Evolutionary conservation across 2,329 filamentous ascomycete species (phyloP).

Genomic region (Sporothrix dimorphospora): DNA sequence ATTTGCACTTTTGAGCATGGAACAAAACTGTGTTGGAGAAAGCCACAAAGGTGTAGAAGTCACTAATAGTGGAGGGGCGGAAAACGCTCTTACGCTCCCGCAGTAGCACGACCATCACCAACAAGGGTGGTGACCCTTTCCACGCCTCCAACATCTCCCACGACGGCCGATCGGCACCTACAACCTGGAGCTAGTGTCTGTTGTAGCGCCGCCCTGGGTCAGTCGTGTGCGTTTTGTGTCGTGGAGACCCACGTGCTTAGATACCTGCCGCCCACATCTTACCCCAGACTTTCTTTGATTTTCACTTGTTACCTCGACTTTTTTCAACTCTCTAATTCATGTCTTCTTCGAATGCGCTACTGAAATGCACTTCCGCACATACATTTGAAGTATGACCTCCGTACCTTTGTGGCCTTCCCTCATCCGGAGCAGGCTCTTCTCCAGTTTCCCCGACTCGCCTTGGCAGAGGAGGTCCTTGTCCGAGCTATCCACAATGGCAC

Average conservation of each 20-base stretch:
- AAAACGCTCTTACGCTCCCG: conserved; percentile 21
- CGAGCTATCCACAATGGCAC: not conserved
- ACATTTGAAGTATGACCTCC: not conserved
- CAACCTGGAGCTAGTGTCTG: not conserved
- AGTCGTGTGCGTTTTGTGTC: not conserved
- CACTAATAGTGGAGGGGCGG: conserved; percentile 11
- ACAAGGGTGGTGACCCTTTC: not conserved
- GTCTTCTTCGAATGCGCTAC: not conserved
- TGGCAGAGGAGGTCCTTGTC: not conserved
- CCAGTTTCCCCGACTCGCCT: not conserved
- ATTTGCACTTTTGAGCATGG: not conserved
- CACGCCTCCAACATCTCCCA: not conserved
- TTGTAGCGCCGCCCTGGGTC: not conserved
- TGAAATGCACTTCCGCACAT: conserved; percentile 19
- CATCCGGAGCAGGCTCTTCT: not conserved
- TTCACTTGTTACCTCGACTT: not conserved
- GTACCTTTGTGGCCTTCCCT: not conserved
- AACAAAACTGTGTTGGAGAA: not conserved
- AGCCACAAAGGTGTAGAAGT: not conserved
- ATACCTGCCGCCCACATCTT: not conserved
- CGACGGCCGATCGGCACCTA: not conserved
- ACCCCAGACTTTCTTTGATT: conserved; percentile 5
- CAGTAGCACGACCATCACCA: not conserved
- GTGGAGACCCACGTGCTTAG: not conserved
- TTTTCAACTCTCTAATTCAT: not conserved